Base-by-base conservation (phyloP, 2,329 filamentous ascomycete species). In the Fusarium drepaniforme region DNA sequence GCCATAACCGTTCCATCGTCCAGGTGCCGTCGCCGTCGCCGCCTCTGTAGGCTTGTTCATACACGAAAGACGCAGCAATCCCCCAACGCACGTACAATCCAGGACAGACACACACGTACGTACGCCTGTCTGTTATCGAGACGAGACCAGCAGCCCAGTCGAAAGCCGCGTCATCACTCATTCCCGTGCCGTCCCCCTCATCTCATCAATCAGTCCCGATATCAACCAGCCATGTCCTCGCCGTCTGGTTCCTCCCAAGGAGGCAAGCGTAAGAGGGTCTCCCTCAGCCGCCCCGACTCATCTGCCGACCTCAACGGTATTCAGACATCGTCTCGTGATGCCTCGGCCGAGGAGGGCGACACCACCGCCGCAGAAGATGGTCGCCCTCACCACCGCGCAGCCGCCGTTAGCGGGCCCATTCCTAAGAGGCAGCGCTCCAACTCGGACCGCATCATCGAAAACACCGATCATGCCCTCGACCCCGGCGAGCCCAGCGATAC, bases 401-500 rank as follows among this genome's bases (percentile, higher is more conserved):
- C 87, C 49, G 85, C 87, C 73, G 83, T 81, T 67, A 82, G 84
- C 75, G 86, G 86, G 72, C 87, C 90, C 79, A 92, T 92, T 51
- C 90, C 94, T 72, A 98, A 98, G 87, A 92, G 96, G 74, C 91
- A 93, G 78, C 92, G 95, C 75, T 91, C 92, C 82, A 93, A 92
- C 83, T 87, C 87, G 49, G 86, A 88, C 68, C 85, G 85, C 69
- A 78, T 80, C 71, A 82, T 84, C 58, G 81, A 85, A 64, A 81
- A 83, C 61, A 81, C 82, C 70, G 81, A 84, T 65, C 83, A 88
- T 88, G 83, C 85, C 49, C 82, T 88, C 75, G 91, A 94, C 79
- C 89, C 89, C 5, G 92, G 91, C 78, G 92, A 94, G 84, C 91
- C 91, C 53, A 93, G 90, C 72, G 91, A 93, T 80, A 93, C 91